Evolutionary conservation across 352 stramenopile genomes (phyloP).

Genomic region (Phytophthora ohioensis): DNA sequence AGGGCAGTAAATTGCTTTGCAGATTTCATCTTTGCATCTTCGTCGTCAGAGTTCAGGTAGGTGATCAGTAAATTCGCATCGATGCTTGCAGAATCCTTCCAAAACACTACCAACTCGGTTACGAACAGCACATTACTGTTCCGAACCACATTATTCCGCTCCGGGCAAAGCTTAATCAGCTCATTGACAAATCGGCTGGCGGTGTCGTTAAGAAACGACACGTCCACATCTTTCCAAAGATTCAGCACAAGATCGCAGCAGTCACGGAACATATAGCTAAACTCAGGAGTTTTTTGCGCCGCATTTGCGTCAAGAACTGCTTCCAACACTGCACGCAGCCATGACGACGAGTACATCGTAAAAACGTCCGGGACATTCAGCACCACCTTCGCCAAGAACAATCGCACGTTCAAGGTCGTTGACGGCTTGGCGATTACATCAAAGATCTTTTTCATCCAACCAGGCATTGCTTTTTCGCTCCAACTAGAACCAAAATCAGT

Average conservation of each 20-base stretch:
- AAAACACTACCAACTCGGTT: conserved; percentile 60
- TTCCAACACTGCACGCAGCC: conserved; percentile 66
- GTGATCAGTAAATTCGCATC: conserved; percentile 49
- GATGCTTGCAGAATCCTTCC: conserved; percentile 57
- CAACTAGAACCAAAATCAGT: conserved; percentile 68
- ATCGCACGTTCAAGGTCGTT: conserved; percentile 61
- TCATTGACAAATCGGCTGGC: conserved; percentile 64
- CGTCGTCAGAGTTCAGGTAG: conserved; percentile 49
- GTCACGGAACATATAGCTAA: conserved; percentile 83
- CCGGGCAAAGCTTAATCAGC: conserved; percentile 64
- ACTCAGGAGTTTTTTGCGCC: conserved; percentile 50
- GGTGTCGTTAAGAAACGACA: conserved; percentile 24
- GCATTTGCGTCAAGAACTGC: conserved; percentile 56
- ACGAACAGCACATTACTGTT: conserved; percentile 75
- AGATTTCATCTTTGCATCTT: conserved; percentile 48
- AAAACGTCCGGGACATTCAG: conserved; percentile 75
- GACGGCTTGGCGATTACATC: conserved; percentile 52
- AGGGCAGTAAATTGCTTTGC: conserved; percentile 61
- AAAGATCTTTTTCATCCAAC: conserved; percentile 85
- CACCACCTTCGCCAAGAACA: conserved; percentile 81
- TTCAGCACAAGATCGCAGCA: conserved; percentile 68
- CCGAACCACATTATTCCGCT: conserved; percentile 62
- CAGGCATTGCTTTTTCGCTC: conserved; percentile 60
- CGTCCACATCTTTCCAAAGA: conserved; percentile 54
- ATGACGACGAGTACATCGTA: conserved; percentile 51